phyloP scores from a whole-genome alignment of 495 filamentous ascomycete species.

The Letharia columbiana region DNA sequence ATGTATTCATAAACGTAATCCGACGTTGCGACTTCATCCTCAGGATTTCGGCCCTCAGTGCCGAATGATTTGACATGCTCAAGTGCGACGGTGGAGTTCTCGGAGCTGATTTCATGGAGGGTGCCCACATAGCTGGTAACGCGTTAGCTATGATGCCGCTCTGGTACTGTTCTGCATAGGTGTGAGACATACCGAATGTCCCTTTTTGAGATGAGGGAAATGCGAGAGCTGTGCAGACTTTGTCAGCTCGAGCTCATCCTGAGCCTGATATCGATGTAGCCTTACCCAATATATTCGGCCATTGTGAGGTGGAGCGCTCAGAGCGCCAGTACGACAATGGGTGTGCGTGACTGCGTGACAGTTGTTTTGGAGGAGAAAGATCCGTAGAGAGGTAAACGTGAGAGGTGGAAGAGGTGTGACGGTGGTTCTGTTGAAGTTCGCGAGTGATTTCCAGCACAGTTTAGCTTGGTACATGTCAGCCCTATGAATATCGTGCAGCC shows the following conservation, averaged over 20 bases:
- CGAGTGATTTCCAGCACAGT: background rate
- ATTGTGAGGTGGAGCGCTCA: conserved; percentile 29
- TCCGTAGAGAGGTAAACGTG: background rate
- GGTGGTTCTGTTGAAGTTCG: background rate
- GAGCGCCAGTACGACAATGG: background rate
- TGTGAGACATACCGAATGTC: conserved; percentile 70
- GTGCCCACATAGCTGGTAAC: conserved; percentile 77
- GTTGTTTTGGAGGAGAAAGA: background rate
- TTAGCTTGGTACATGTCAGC: background rate
- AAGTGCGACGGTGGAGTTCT: conserved; percentile 88
- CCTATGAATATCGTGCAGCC: background rate
- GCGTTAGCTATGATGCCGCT: conserved; percentile 28
- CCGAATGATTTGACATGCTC: conserved; percentile 90
- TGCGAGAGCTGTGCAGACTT: conserved; percentile 49
- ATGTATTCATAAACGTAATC: conserved; percentile 95
- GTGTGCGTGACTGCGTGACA: background rate
- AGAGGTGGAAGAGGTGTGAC: background rate
- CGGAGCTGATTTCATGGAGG: conserved; percentile 95
- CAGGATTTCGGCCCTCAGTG: conserved; percentile 80
- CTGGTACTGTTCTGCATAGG: conserved; percentile 1
- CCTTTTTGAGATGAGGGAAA: conserved; percentile 90
- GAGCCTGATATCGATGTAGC: conserved; percentile 11
- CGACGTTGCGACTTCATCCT: conserved; percentile 72
- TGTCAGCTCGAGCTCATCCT: conserved; percentile 23
- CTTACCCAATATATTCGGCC: conserved; percentile 57